These are phyloP conservation scores for Sporopachydermia quercuum DNA, from an alignment of 805 yeast species.

Conservation along the genomic window DNA sequence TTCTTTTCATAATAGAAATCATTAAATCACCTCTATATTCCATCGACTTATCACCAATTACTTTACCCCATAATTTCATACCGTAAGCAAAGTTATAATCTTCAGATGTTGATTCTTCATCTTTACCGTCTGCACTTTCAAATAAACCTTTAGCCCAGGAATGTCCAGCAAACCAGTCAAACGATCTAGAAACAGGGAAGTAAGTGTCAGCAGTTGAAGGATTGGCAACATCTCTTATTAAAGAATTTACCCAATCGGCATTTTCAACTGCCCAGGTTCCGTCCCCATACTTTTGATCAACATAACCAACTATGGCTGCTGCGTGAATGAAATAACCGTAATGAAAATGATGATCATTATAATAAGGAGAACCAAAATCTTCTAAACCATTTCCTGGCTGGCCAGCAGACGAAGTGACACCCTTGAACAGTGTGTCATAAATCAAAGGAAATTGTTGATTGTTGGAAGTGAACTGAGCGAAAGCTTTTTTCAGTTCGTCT, in stretches of 20 bases:
- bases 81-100: constrained; percentile 63
- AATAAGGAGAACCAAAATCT: constrained; percentile 37
- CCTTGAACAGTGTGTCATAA: constrained; percentile 41
- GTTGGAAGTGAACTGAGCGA: constrained; percentile 25
- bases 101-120: constrained; percentile 61
- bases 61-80: constrained; percentile 48
- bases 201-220: constrained; percentile 36
- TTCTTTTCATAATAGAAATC: constrained; percentile 39
- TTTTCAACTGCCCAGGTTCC: constrained; percentile 40
- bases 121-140: constrained; percentile 60
- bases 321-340: constrained; percentile 46
- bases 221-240: constrained; percentile 55
- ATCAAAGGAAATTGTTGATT: constrained; percentile 33
- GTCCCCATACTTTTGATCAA: constrained; percentile 38
- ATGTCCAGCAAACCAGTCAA: constrained; percentile 68
- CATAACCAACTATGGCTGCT: constrained; percentile 80
- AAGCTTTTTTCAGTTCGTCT: constrained; percentile 26
- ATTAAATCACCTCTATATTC: constrained; percentile 42
- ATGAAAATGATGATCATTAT: constrained; percentile 46
- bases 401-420: constrained; percentile 38
- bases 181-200: constrained; percentile 54
- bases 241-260: constrained; percentile 36
- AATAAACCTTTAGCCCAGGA: constrained; percentile 68
- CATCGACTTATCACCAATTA: constrained; percentile 36
- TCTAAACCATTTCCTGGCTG: constrained; percentile 28